Base-by-base conservation (phyloP, 352 stramenopile genomes). In the Saprolegnia parasitica region DNA sequence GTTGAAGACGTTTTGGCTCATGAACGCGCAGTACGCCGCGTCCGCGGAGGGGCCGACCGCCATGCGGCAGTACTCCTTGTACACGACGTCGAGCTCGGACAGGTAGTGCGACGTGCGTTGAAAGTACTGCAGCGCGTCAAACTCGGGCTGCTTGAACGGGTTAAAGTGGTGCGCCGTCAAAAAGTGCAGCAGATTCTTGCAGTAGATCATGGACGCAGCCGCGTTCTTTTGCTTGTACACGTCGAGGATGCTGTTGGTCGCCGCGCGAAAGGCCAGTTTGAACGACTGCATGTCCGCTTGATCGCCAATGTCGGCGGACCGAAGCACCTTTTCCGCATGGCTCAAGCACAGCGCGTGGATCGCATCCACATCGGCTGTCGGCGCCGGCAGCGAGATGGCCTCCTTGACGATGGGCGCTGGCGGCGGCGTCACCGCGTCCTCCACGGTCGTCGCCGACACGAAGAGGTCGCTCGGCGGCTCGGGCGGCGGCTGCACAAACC, bases 131-230 rank as follows among this genome's bases (percentile, higher is more conserved):
- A 70, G 29, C 54, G 63, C 45, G 21, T 21, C 49, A 5, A 70
- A 52, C 35, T 52, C 55, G 37, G 45, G 32, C 42, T 26, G 6
- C 13, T 58, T 50, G 39, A 70, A 70, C 39, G 24, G 26, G 54
- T 61, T 61, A 24, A 70, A 70, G 20, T 49, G 47, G 15, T 63
- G 54, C 1, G 47, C 63, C 24, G n/a, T 67, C 24, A 92, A 56
- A 58, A 76, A 71, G 8, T 77, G 67, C 26, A 95, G 76, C 24
- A 92, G 67, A 47, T 90, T 77, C 4, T 85, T 74, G 60, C 87
- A 95, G 67, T 93, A 95, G 0, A 82, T 66, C 87, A 95, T 95
- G 5, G 87, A 95, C 20, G 85, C 87, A 5, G 80, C 83, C 10
- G 83, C 83, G 67, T 95, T 95, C 47, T 91, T 81, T 70, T 92